These are phyloP conservation scores for Strobilomyces dryophilus DNA, from an alignment of 768 basidiomycete species.

Conservation along the genomic window DNA sequence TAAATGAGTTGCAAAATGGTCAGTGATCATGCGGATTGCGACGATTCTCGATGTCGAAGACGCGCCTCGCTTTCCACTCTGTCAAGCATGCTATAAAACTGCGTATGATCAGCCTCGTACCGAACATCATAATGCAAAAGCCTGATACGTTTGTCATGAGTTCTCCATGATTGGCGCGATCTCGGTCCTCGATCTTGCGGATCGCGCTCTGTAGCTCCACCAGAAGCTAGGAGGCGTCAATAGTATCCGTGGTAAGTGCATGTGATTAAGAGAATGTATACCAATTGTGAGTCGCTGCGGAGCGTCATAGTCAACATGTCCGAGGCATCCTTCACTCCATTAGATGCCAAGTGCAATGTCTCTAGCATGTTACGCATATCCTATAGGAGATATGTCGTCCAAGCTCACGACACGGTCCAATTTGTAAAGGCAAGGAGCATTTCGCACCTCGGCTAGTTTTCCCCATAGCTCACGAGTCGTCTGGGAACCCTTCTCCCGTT, in stretches of 20 bases:
- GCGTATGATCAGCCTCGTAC: slow-evolving; percentile 12
- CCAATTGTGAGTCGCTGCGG: slow-evolving; percentile 18
- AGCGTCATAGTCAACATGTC: slow-evolving; percentile 15
- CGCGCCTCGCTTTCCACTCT: slow-evolving; percentile 21
- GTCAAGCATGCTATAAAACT: slow-evolving; percentile 27
- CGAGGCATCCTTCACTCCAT: slow-evolving; percentile 18
- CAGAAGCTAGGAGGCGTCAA: slow-evolving; percentile 21
- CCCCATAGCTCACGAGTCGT: slow-evolving; percentile 30
- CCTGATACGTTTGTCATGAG: slow-evolving; percentile 22
- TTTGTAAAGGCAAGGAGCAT: slow-evolving; percentile 2
- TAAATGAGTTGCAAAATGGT: slow-evolving; percentile 6
- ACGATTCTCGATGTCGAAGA: background rate
- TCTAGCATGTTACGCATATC: slow-evolving; percentile 27
- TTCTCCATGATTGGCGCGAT: slow-evolving; percentile 18
- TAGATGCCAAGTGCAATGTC: slow-evolving; percentile 16
- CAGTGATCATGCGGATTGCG: background rate
- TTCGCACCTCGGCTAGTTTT: slow-evolving; percentile 22
- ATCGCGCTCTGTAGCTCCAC: slow-evolving; percentile 18
- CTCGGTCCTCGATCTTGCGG: slow-evolving; percentile 17
- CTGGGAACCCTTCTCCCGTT: slow-evolving; percentile 39
- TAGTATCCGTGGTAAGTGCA: background rate
- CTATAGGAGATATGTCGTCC: slow-evolving; percentile 14
- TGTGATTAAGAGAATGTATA: slow-evolving; percentile 11
- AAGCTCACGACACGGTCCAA: background rate
- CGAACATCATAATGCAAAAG: background rate